phyloP scores from a whole-genome alignment of 164 flowering plant species.

The Macadamia tetraphylla region DNA sequence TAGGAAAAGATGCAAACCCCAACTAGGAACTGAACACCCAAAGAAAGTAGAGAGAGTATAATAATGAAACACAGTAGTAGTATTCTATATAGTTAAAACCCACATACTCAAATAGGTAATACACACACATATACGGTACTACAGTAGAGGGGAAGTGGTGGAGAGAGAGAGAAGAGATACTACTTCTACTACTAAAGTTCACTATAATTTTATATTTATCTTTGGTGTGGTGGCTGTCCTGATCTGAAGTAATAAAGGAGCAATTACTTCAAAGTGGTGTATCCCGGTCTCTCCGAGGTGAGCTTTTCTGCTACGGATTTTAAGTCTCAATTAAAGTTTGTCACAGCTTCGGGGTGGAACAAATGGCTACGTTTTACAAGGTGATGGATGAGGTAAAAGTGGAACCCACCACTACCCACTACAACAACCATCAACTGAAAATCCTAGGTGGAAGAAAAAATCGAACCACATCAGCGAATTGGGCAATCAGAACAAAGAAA shows the following conservation, averaged over 20 bases:
- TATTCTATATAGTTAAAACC: too few species aligned
- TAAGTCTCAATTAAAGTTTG: constrained; percentile 22
- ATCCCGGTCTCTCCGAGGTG: background rate
- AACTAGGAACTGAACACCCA: background rate
- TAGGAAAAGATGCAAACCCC: constrained; percentile 14
- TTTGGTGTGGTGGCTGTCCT: background rate
- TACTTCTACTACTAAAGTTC: too few species aligned
- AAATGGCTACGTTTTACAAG: constrained; percentile 59
- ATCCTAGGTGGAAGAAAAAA: background rate
- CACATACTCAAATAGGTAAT: too few species aligned
- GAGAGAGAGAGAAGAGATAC: background rate
- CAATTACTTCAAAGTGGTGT: background rate
- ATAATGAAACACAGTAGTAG: too few species aligned
- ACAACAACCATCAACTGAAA: constrained; percentile 6
- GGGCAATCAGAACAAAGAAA: too few species aligned
- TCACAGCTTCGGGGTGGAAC: constrained; percentile 12
- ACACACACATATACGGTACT: too few species aligned
- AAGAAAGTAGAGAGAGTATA: background rate
- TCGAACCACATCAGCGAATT: too few species aligned
- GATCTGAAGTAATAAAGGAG: too few species aligned
- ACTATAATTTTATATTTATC: too few species aligned
- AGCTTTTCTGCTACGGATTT: constrained; percentile 38
- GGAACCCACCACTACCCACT: background rate
- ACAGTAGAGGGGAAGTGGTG: too few species aligned
- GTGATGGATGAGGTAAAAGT: constrained; percentile 18